Percentiles rank a stretch among this genome's conserved stretches.
Evolutionary conservation across 352 stramenopile genomes (phyloP).

Genomic region (Globisporangium alternatum): DNA sequence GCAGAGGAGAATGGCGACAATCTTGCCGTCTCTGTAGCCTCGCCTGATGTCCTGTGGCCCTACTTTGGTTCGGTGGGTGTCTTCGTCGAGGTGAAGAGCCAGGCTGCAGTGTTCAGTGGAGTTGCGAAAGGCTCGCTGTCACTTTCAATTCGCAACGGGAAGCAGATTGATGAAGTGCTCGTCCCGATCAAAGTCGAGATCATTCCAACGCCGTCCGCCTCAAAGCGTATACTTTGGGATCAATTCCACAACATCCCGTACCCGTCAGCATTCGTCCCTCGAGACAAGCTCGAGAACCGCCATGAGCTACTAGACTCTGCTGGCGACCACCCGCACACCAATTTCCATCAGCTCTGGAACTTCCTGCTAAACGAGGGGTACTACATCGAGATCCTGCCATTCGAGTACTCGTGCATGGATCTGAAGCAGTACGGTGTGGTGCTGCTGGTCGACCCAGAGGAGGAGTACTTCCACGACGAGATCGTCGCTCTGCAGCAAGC

Average conservation of each 20-base stretch:
- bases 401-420: slow-evolving; percentile 75
- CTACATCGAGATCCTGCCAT: slow-evolving; percentile 77
- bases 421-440: slow-evolving; percentile 69
- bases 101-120: slow-evolving; percentile 34
- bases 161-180: slow-evolving; percentile 36
- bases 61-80: slow-evolving; percentile 72
- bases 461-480: slow-evolving; percentile 74
- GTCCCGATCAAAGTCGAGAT: slow-evolving; percentile 49
- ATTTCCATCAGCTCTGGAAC: slow-evolving; percentile 84
- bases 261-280: slow-evolving; percentile 74
- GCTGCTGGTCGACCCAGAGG: slow-evolving; percentile 80
- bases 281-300: slow-evolving; percentile 69
- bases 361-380: slow-evolving; percentile 62
- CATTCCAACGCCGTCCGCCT: slow-evolving; percentile 39
- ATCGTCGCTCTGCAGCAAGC: slow-evolving; percentile 48
- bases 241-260: slow-evolving; percentile 89
- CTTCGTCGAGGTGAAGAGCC: slow-evolving; percentile 59
- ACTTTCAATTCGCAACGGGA: slow-evolving; percentile 42
- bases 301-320: slow-evolving; percentile 69
- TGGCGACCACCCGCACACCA: slow-evolving; percentile 83
- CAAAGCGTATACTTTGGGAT: slow-evolving; percentile 79
- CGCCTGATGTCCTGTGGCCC: slow-evolving; percentile 52
- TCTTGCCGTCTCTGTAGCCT: slow-evolving; percentile 46
- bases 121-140: slow-evolving; percentile 39
- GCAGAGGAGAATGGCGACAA: slow-evolving; percentile 43